Percentiles rank a stretch among this genome's conserved stretches.
phyloP scores from a whole-genome alignment of 2,329 filamentous ascomycete species.

The Epichloe amarillans region DNA sequence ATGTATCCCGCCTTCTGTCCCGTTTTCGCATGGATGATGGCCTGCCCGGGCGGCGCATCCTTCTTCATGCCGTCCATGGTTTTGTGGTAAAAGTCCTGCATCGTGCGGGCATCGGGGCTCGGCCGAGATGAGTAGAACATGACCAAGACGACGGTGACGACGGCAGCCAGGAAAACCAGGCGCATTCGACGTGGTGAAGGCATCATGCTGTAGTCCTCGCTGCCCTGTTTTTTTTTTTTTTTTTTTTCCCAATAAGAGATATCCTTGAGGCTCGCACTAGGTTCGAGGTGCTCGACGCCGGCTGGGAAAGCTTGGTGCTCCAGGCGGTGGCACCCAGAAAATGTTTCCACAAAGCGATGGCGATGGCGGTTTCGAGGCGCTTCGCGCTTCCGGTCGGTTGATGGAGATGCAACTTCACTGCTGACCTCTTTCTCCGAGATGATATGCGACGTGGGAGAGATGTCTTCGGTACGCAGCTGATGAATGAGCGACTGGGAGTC shows the following conservation, averaged over 20 bases:
- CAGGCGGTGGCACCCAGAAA: background rate
- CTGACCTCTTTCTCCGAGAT: background rate
- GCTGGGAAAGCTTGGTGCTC: background rate
- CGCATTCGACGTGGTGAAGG: conserved; percentile 58
- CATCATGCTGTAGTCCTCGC: conserved; percentile 32
- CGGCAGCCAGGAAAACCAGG: conserved; percentile 48
- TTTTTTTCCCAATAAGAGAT: no score
- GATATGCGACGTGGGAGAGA: background rate
- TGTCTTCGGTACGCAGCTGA: background rate
- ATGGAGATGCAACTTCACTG: background rate
- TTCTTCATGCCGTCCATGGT: conserved; percentile 42
- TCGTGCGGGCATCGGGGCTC: conserved; percentile 26
- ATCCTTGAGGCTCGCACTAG: background rate
- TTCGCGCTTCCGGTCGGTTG: background rate
- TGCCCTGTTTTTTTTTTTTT: background rate
- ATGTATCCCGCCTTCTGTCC: conserved; percentile 26
- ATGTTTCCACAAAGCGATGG: background rate
- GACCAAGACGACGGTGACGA: conserved; percentile 52
- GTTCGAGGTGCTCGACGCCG: background rate
- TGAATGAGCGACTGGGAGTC: background rate
- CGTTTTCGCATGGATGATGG: conserved; percentile 27
- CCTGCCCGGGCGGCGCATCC: conserved; percentile 19
- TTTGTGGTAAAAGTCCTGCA: conserved; percentile 46
- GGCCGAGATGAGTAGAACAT: conserved; percentile 60
- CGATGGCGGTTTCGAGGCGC: background rate